Evolutionary conservation across 192 early-diverging fungal species (phyloP).

Genomic region (Coemansia sp.): DNA sequence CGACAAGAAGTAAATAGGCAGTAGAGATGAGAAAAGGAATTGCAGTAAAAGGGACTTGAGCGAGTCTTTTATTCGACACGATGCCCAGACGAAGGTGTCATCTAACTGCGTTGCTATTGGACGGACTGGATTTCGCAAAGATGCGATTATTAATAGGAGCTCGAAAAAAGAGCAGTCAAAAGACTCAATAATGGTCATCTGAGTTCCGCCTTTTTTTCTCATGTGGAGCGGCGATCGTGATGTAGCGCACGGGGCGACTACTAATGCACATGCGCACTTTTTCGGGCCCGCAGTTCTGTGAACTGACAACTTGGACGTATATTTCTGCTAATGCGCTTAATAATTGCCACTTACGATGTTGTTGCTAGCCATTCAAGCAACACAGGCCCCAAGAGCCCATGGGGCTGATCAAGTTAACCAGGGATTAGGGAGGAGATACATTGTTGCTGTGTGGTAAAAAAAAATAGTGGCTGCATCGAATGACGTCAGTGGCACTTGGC

Average conservation of each 20-base stretch:
- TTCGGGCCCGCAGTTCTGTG: background rate
- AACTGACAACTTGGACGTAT: background rate
- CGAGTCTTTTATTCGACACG: background rate
- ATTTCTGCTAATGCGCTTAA: no score
- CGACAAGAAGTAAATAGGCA: background rate
- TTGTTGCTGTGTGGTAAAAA: background rate
- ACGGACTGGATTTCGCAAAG: background rate
- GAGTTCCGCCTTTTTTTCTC: background rate
- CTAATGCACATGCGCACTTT: background rate
- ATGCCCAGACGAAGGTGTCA: constrained; percentile 6
- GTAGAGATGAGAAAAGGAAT: background rate
- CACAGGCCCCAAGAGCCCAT: no score
- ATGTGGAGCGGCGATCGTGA: background rate
- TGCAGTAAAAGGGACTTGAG: background rate
- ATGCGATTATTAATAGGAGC: background rate
- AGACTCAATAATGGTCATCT: background rate
- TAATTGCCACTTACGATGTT: no score
- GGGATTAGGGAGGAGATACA: background rate
- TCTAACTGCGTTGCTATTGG: background rate
- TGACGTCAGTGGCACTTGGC: background rate
- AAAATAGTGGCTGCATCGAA: background rate
- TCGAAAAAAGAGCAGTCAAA: background rate
- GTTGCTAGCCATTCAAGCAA: no score
- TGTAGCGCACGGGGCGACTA: background rate
- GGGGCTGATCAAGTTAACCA: background rate